These are phyloP conservation scores for Plasmodium berghei DNA, from an alignment of 169 alveolate genomes.

Conservation along the genomic window DNA sequence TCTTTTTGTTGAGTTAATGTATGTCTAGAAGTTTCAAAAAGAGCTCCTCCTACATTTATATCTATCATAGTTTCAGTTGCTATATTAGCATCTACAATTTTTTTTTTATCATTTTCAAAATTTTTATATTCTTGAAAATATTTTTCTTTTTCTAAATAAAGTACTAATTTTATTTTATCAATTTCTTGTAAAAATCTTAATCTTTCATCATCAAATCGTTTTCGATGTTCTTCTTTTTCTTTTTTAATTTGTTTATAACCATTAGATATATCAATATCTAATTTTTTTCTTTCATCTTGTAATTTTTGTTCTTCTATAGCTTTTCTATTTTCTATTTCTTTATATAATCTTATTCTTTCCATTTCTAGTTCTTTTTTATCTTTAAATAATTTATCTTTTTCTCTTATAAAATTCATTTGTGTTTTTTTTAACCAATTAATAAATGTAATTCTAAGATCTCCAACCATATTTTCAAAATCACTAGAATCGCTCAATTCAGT, in stretches of 20 bases:
- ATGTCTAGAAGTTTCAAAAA: constrained; percentile 90
- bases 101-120: constrained; percentile 85
- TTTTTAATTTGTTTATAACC: constrained; percentile 88
- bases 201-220: constrained; percentile 87
- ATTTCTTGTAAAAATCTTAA: constrained; percentile 85
- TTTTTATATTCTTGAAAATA: constrained; percentile 81
- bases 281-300: constrained; percentile 87
- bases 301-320: constrained; percentile 46
- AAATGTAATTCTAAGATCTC: constrained; percentile 89
- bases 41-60: constrained; percentile 91
- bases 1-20: constrained; percentile 87
- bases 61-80: constrained; percentile 92
- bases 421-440: constrained; percentile 89
- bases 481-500: constrained; percentile 78
- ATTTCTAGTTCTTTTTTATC: constrained; percentile 81
- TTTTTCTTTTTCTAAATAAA: constrained; percentile 85
- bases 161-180: constrained; percentile 82
- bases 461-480: constrained; percentile 90
- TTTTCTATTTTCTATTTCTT: constrained; percentile 75
- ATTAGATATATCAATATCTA: constrained; percentile 85
- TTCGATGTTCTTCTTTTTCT: constrained; percentile 89
- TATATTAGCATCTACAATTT: constrained; percentile 84
- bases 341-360: constrained; percentile 77
- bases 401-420: constrained; percentile 81
- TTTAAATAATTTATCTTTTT: constrained; percentile 76